Evolutionary conservation across 163 green algal genomes (phyloP), one percentile per base, ranked within the genome.

Genomic region (Scenedesmus sp.): DNA sequence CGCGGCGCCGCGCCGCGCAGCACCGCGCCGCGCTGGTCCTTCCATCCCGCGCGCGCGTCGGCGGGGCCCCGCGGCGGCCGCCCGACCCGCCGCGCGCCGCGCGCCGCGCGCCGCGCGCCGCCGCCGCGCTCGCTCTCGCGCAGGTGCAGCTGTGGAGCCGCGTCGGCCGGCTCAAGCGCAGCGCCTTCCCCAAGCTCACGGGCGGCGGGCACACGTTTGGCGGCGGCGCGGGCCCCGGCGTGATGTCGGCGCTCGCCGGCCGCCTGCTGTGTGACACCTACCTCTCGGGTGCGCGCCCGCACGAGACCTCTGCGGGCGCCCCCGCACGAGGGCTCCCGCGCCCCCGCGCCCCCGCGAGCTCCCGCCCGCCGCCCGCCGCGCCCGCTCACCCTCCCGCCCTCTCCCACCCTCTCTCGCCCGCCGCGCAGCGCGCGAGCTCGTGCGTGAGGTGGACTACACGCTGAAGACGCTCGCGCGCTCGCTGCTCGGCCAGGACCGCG

Each of bases 191-290:
- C 9, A 93, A 89, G 63, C 85, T 99, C 22, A 89, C 80, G 2
- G 93, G 93, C 9, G 93, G 94, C 10, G 94, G 95, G 7, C 85
- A 93, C 57, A 83, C 74, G 6, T 98, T 93, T 75, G 96, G 95
- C 13, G 94, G 94, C 34, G 96, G 96, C n/a, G 96, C 94, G 11
- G 79, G 85, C 14, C 53, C 77, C 0, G 85, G 93, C n/a, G 50
- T 91, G 24, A 60, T 95, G 64, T 67, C 75, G 29, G 85, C 70
- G 39, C 70, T 95, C 69, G 85, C 96, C 33, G 96, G 96, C 18
- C 88, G 96, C 20, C 88, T 99, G 77, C 82, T 99, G 69, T 97
- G 94, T 72, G 96, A 99, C 89, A 99, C 96, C 20, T 99, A 98
- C 83, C 85, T 99, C 15, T 83, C 83, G 54, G 85, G 85, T 87